phyloP scores from a whole-genome alignment of 1,284 basidiomycete species.

The Rhodofomes roseus region DNA sequence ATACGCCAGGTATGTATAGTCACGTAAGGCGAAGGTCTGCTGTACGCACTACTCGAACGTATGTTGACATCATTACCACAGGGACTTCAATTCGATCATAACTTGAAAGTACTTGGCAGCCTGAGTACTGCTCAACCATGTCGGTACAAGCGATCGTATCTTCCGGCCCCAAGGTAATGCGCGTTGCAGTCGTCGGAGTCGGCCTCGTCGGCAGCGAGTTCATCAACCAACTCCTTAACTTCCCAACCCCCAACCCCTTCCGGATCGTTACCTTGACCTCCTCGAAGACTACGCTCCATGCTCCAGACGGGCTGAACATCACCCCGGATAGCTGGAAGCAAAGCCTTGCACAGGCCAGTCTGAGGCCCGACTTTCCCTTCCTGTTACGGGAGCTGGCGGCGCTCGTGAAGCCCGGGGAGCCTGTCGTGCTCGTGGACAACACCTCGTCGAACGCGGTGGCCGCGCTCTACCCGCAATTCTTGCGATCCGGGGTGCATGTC shows the following conservation, averaged over 20 bases:
- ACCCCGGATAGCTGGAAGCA: conserved; percentile 41
- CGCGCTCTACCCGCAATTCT: conserved; percentile 78
- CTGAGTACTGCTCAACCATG: conserved; percentile 1
- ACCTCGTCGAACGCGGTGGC: conserved; percentile 89
- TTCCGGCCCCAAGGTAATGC: conserved; percentile 25
- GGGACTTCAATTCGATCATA: too few relatives aligned
- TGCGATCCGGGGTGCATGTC: conserved; percentile 80
- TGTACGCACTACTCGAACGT: too few relatives aligned
- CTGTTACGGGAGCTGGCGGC: conserved; percentile 43
- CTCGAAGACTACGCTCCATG: conserved; percentile 64
- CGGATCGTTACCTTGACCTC: conserved; percentile 76
- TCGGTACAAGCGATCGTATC: conserved; percentile 4
- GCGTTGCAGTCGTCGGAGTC: conserved; percentile 80
- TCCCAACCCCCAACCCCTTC: conserved; percentile 63
- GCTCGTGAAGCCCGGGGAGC: conserved; percentile 44
- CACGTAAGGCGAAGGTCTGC: too few relatives aligned
- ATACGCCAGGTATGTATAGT: too few relatives aligned
- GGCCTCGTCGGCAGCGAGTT: conserved; percentile 88
- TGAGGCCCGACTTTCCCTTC: conserved; percentile 42
- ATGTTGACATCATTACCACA: too few relatives aligned
- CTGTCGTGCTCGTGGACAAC: conserved; percentile 88
- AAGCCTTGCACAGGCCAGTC: conserved; percentile 37
- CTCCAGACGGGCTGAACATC: conserved; percentile 46
- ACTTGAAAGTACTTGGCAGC: too few relatives aligned
- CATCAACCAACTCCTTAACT: conserved; percentile 71